Evolutionary conservation across 2,329 filamentous ascomycete genomes (phyloP), one percentile per base, ranked within the genome.

Genomic region (Xylariaceae sp.): DNA sequence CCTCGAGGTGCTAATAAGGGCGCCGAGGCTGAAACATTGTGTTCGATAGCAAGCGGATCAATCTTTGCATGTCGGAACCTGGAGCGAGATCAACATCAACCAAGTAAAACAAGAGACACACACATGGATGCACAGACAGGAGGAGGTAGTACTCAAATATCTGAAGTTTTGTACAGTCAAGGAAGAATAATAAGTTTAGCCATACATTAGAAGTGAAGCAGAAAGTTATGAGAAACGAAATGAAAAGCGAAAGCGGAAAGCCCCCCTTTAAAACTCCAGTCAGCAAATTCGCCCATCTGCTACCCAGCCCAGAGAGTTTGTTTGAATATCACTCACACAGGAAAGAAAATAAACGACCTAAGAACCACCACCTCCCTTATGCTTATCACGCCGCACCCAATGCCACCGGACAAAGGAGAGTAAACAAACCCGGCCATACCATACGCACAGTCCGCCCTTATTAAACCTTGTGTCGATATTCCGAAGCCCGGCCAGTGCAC

Each of bases 371-470:
- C 38, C 38, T 32, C 31, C 38, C 38, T 41, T 39, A 47, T 47
- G 41, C 41, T n/a, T 44, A 37, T 41, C 43, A 39, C 46, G 46
- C 46, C 46, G n/a, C 41, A 38, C 46, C 46, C 46, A 46, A 48
- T 48, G 43, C 46, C 43, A 32, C 36, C 26, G 21, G 30, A 41
- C 27, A 34, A 33, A 40, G 41, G 27, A 17, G 31, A 38, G 31
- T 31, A 21, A 34, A 33, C 28, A 27, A 37, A 21, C 16, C 30
- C 32, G 36, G 26, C 24, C 35, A n/a, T n/a, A n/a, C n/a, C n/a
- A n/a, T n/a, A n/a, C n/a, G n/a, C n/a, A n/a, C n/a, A n/a, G n/a
- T n/a, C n/a, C n/a, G n/a, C n/a, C n/a, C n/a, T n/a, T n/a, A n/a
- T n/a, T n/a, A n/a, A n/a, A n/a, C n/a, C n/a, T n/a, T n/a, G n/a